These are phyloP conservation scores for Sarcomyxa edulis DNA, from an alignment of 768 basidiomycete genomes.

Conservation along the genomic window DNA sequence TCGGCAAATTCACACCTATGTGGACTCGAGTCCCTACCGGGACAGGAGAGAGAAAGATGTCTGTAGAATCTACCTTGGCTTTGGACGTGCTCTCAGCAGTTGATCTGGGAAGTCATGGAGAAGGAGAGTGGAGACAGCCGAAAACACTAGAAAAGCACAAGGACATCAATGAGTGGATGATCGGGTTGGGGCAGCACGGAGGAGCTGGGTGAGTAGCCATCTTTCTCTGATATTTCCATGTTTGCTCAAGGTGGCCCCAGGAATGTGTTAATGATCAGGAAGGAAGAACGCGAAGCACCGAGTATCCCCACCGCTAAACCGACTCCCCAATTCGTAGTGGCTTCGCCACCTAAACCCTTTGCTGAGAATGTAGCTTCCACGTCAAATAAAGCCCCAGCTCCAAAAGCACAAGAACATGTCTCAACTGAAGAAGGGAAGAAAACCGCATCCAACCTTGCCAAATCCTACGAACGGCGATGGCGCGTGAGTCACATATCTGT, in stretches of 20 bases:
- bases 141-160: conserved; percentile 34
- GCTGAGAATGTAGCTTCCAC: not conserved
- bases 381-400: not conserved
- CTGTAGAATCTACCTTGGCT: conserved; percentile 34
- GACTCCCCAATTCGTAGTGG: too few relatives aligned
- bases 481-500: too few relatives aligned
- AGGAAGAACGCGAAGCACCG: conserved; percentile 21
- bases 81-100: conserved; percentile 47
- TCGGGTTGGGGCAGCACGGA: conserved; percentile 50
- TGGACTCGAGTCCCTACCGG: conserved; percentile 48
- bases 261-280: conserved; percentile 42
- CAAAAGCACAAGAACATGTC: not conserved
- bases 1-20: conserved; percentile 46
- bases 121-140: conserved; percentile 48
- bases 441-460: conserved; percentile 1
- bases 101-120: conserved; percentile 36
- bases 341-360: too few relatives aligned
- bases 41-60: conserved; percentile 29
- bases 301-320: not conserved
- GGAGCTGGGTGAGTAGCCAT: conserved; percentile 51
- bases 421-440: conserved; percentile 11
- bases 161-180: conserved; percentile 45
- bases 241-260: conserved; percentile 16
- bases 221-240: conserved; percentile 1
- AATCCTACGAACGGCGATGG: conserved; percentile 6